Evolutionary conservation across 352 stramenopile species (phyloP).

Genomic region (Globisporangium mamillatum): DNA sequence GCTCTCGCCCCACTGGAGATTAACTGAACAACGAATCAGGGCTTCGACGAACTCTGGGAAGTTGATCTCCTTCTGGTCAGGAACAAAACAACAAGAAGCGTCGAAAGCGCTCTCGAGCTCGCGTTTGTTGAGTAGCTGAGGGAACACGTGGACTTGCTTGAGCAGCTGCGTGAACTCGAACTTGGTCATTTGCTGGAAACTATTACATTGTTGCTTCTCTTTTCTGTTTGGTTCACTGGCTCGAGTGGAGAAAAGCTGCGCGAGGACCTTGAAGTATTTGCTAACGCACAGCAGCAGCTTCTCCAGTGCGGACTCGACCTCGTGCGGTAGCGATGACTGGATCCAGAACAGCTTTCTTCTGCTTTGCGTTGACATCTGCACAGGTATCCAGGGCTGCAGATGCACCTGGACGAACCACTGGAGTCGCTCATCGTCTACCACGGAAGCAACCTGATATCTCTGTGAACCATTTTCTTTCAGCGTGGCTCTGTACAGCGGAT

Average conservation of each 20-base stretch:
- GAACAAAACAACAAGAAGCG: conserved; percentile 26
- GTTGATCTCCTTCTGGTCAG: conserved; percentile 30
- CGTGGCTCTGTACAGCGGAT: conserved; percentile 13
- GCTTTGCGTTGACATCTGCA: neutral
- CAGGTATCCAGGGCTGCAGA: neutral
- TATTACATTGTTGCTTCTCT: neutral
- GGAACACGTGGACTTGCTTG: conserved; percentile 52
- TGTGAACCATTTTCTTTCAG: neutral
- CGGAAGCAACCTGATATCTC: neutral
- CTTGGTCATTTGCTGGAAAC: conserved; percentile 23
- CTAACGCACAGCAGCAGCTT: conserved; percentile 38
- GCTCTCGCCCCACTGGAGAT: conserved; percentile 37
- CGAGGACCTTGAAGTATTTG: conserved; percentile 39
- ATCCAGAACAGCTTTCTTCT: conserved; percentile 18
- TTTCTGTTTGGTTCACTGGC: conserved; percentile 4
- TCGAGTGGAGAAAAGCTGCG: conserved; percentile 39
- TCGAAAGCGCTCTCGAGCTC: conserved; percentile 51
- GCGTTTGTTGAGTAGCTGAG: conserved; percentile 54
- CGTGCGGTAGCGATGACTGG: conserved; percentile 22
- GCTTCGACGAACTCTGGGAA: conserved; percentile 67
- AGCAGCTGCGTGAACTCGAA: conserved; percentile 42
- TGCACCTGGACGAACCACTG: conserved; percentile 18
- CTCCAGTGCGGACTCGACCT: conserved; percentile 27
- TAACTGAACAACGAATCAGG: conserved; percentile 44
- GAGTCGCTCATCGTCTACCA: neutral